Evolutionary conservation across 768 basidiomycete species (phyloP).

Genomic region (Podaxis sp.): DNA sequence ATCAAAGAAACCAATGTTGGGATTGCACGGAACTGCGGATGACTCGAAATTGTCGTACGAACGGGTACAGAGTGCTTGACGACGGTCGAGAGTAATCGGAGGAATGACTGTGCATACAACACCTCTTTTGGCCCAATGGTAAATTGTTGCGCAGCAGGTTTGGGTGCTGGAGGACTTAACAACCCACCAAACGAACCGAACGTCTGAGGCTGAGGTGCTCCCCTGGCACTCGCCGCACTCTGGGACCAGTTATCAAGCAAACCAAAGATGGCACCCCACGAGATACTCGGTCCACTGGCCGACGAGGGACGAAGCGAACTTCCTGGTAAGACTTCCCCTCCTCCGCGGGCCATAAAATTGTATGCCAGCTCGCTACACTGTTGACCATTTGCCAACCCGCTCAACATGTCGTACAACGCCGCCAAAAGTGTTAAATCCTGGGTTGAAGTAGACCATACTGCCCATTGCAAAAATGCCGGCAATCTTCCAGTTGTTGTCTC

Average conservation of each 20-base stretch:
- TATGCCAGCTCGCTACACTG: constrained; percentile 84
- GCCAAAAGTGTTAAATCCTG: constrained; percentile 70
- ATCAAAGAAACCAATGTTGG: constrained; percentile 76
- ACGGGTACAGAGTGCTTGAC: constrained; percentile 73
- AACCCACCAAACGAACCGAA: constrained; percentile 27
- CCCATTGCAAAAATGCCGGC: constrained; percentile 80
- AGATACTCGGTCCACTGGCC: constrained; percentile 52
- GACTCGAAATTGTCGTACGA: constrained; percentile 70
- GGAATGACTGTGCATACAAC: constrained; percentile 73
- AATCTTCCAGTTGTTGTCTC: constrained; percentile 49
- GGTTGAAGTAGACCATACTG: constrained; percentile 77
- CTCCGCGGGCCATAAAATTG: constrained; percentile 82
- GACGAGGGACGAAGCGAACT: constrained; percentile 50
- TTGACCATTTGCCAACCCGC: constrained; percentile 77
- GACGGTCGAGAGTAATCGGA: constrained; percentile 73
- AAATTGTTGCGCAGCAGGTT: constrained; percentile 40
- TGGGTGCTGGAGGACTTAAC: constrained; percentile 34
- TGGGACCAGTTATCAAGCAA: constrained; percentile 72
- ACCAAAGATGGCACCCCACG: constrained; percentile 75
- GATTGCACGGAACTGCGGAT: constrained; percentile 77
- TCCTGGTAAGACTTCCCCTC: constrained; percentile 62
- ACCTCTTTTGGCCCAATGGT: constrained; percentile 67
- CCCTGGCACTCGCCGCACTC: constrained; percentile 42
- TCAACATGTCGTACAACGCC: constrained; percentile 86
- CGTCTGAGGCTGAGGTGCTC: constrained; percentile 39